Evolutionary conservation across 2,329 filamentous ascomycete genomes (phyloP), one percentile per base, ranked within the genome.

Genomic region (Lachnellula occidentalis): DNA sequence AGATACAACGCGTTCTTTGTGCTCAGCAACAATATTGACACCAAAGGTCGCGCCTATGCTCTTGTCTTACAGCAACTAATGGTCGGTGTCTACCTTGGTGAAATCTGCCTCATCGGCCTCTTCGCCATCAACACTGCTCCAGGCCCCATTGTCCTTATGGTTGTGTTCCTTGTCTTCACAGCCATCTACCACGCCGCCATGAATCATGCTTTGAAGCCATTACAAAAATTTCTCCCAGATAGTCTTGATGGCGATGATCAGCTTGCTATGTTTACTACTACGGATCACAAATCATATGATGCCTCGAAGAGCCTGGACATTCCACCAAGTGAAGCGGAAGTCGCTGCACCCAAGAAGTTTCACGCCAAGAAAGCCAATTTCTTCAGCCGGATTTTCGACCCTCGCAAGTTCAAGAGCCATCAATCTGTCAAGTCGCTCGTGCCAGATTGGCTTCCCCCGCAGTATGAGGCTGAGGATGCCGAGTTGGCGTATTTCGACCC

Each of bases 1-100:
- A 83, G 89, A 6, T 96, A 96, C 77, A 95, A 95, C 67, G 73
- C 96, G 50, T 78, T 96, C 48, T 96, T 88, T 70, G 90, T 95
- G 34, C 86, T 86, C 43, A 88, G 92, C 67, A 85, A 88, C 14
- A 76, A 82, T 56, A 83, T 95, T 65, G 91, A 96, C 69, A 95
- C 88, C 27, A 88, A 92, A 66, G 92, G 92, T 7, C 79, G 90
- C 12, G 84, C 89, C 61, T 96, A 96, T 66, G 86, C 89, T 0
- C 85, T 85, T n/a, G 91, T 88, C 1, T 75, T 96, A 46, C 86
- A 95, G 69, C 91, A 96, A 58, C 81, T 95, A 46, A 85, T 92
- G 46, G 84, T 86, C 1, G 92, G 92, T 12, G 76, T 95, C 50
- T 96, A 96, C 69, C 78, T 96, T 36, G 82, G 86, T 1, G 85